Evolutionary conservation across 139 green algal species (phyloP), one percentile per base, ranked within the genome.

Genomic region (Chlorella sp.): DNA sequence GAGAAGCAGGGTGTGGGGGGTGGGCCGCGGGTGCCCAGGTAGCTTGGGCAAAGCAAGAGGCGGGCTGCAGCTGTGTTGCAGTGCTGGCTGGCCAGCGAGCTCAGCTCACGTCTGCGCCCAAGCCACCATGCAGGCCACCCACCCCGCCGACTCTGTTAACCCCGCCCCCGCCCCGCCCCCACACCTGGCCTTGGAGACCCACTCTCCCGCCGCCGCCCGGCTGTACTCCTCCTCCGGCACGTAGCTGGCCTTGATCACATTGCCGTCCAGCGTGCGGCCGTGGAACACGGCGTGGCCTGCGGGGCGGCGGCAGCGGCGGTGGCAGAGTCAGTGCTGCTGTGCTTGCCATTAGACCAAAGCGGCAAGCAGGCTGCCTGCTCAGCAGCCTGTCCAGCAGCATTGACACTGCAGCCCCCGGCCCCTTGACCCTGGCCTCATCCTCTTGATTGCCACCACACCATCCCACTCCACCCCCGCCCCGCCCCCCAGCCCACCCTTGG

Each of bases 191-290:
- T 77, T 85, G 20, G 68, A 44, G 14, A 95, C 89, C 94, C 94
- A 97, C 76, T 95, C 88, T 7, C 91, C 92, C 0, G 58, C 75
- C n/a, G 86, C 77, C 48, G 94, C 92, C 13, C 85, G 70, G 54
- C 87, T 36, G 79, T 91, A 97, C 80, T 97, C 93, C 34, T 90
- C 82, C 58, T 96, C 93, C 7, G 84, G 82, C 34, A 93, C 89
- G 72, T 51, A 90, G 8, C 14, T 70, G 11, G 88, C 91, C n/a
- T 87, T 91, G 69, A 97, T 92, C 41, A 60, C 88, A 82, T 92
- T 93, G 76, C 91, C 93, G 75, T 98, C 94, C 78, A 98, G 95
- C 34, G 89, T 86, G 44, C 95, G 91, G 1, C 89, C 90, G 76
- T 98, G 54, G 65, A 94, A 92, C 11, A 92, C 65, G 28, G 24